Evolutionary conservation across 139 green algal genomes (phyloP).

Genomic region (Chlorella ohadii): DNA sequence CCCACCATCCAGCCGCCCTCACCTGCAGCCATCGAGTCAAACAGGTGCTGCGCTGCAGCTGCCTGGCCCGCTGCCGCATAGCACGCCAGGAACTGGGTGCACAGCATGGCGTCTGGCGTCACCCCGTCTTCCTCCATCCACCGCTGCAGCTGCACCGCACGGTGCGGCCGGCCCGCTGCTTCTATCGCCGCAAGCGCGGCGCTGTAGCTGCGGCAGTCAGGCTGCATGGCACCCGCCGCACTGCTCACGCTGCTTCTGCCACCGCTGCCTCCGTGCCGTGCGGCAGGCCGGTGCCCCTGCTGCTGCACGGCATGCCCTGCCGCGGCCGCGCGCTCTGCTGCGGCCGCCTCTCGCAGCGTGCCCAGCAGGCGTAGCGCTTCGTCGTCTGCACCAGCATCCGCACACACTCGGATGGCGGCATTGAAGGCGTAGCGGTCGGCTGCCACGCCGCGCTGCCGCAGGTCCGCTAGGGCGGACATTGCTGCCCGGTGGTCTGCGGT

Average conservation of each 20-base stretch:
- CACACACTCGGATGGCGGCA: slow-evolving; percentile 33
- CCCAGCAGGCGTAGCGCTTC: slow-evolving; percentile 33
- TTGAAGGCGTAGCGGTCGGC: slow-evolving; percentile 46
- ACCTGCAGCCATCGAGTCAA: slow-evolving; percentile 8
- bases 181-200: slow-evolving; percentile 30
- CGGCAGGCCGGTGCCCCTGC: background rate
- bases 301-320: background rate
- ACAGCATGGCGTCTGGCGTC: slow-evolving; percentile 12
- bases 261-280: background rate
- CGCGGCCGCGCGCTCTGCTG: background rate
- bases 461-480: slow-evolving; percentile 11
- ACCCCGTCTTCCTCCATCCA: slow-evolving; percentile 38
- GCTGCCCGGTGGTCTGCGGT: slow-evolving; percentile 23
- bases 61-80: slow-evolving; percentile 21
- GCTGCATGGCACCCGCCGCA: background rate
- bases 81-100: slow-evolving; percentile 27
- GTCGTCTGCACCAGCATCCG: slow-evolving; percentile 33
- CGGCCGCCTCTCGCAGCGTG: slow-evolving; percentile 3
- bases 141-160: slow-evolving; percentile 16
- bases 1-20: too few relatives aligned
- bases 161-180: background rate
- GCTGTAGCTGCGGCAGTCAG: slow-evolving; percentile 38
- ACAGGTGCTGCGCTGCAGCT: background rate
- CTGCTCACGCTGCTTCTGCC: background rate
- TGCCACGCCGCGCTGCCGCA: background rate